phyloP scores from a whole-genome alignment of 139 green algal species.

The Chlorella sp. region DNA sequence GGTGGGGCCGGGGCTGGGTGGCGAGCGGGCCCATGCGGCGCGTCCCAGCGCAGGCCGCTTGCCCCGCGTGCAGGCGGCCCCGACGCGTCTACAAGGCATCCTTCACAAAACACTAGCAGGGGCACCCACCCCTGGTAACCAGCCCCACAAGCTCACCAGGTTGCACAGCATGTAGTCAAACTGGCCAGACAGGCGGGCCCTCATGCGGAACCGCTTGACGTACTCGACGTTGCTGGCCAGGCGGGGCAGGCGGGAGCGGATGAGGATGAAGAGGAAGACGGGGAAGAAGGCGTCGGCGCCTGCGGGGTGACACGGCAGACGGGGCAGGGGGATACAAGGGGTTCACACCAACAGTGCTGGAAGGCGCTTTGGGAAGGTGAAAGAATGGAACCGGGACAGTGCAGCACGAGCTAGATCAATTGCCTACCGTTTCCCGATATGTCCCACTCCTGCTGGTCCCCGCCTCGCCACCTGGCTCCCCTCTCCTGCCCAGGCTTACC shows the following conservation, averaged over 20 bases:
- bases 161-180: conserved; percentile 59
- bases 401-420: background rate
- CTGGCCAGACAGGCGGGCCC: conserved; percentile 54
- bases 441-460: background rate
- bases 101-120: too few relatives aligned
- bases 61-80: too few relatives aligned
- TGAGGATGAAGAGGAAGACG: conserved; percentile 90
- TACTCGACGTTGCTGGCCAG: conserved; percentile 81
- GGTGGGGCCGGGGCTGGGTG: background rate
- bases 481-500: background rate
- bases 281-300: conserved; percentile 97
- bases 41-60: too few relatives aligned
- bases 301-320: conserved; percentile 12
- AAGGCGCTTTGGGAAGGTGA: background rate
- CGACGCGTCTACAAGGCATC: too few relatives aligned
- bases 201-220: conserved; percentile 76
- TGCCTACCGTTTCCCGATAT: background rate
- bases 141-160: conserved; percentile 11
- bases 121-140: background rate
- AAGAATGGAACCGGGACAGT: background rate
- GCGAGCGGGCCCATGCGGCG: too few relatives aligned
- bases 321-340: background rate
- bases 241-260: conserved; percentile 75
- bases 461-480: background rate
- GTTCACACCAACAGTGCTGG: background rate